These are phyloP conservation scores for Tulasnella sp. DNA, from an alignment of 768 basidiomycete species.

Conservation along the genomic window DNA sequence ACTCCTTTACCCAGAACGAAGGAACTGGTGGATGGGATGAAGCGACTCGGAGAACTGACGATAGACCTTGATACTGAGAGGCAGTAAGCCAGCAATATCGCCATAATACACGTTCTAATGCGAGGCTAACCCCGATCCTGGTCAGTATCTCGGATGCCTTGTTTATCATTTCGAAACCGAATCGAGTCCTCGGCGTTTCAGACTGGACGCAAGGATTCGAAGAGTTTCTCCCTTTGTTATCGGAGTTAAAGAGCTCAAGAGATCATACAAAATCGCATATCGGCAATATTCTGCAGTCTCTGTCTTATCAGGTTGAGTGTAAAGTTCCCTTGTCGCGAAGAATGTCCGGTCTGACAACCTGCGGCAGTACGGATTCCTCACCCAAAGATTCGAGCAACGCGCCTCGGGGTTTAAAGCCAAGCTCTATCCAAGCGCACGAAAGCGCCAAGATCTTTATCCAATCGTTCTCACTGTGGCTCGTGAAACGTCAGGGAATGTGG, in stretches of 20 bases:
- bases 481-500: no score
- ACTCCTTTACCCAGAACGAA: not conserved
- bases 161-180: not conserved
- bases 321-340: no score
- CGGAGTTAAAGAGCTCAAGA: not conserved
- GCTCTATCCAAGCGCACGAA: no score
- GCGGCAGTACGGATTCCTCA: no score
- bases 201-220: not conserved
- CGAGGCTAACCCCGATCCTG: not conserved
- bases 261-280: not conserved
- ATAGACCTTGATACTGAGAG: slow-evolving; percentile 3
- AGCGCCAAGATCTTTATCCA: no score
- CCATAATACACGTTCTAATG: not conserved
- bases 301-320: not conserved
- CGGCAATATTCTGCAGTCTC: not conserved
- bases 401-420: no score
- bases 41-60: not conserved
- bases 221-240: not conserved
- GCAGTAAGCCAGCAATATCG: not conserved
- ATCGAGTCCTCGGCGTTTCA: not conserved
- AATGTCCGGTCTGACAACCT: no score
- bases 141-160: not conserved
- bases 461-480: no score
- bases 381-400: no score
- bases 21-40: not conserved